phyloP scores from a whole-genome alignment of 805 yeast species.

The Cyberlindnera euphorbiae region DNA sequence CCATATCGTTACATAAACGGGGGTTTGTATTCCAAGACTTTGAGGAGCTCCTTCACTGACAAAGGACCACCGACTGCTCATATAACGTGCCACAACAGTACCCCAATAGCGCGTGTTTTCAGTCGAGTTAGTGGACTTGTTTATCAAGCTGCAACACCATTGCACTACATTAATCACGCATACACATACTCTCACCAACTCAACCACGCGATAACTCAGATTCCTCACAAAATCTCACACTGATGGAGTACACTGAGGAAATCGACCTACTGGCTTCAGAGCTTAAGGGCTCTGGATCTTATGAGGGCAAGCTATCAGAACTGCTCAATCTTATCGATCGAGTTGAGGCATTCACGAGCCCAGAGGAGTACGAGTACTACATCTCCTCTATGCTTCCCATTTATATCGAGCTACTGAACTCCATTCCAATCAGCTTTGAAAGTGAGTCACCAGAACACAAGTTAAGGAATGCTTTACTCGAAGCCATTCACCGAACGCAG shows the following conservation, averaged over 20 bases:
- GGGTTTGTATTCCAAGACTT: too few relatives aligned
- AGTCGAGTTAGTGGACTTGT: too few relatives aligned
- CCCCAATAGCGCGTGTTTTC: too few relatives aligned
- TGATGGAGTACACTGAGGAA: constrained; percentile 40
- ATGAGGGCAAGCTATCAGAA: constrained; percentile 57
- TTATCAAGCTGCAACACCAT: too few relatives aligned
- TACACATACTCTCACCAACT: too few relatives aligned
- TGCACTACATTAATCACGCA: too few relatives aligned
- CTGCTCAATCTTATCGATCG: constrained; percentile 83
- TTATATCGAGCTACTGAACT: constrained; percentile 55
- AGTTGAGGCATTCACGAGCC: constrained; percentile 76
- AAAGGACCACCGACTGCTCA: too few relatives aligned
- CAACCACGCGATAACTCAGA: too few relatives aligned
- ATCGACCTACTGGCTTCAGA: constrained; percentile 65
- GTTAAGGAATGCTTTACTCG: constrained; percentile 70
- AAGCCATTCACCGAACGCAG: constrained; percentile 74
- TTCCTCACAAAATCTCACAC: not conserved
- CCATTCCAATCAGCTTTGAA: constrained; percentile 68
- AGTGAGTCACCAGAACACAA: constrained; percentile 68
- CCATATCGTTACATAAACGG: too few relatives aligned
- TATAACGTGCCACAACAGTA: too few relatives aligned
- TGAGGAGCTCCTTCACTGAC: too few relatives aligned
- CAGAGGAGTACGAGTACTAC: constrained; percentile 77
- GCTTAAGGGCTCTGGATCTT: constrained; percentile 50
- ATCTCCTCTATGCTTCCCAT: constrained; percentile 66